Percentiles rank a stretch among this genome's conserved stretches.
These are phyloP conservation scores for Coniochaeta sp. DNA, from an alignment of 2,329 filamentous ascomycete species.

Conservation along the genomic window DNA sequence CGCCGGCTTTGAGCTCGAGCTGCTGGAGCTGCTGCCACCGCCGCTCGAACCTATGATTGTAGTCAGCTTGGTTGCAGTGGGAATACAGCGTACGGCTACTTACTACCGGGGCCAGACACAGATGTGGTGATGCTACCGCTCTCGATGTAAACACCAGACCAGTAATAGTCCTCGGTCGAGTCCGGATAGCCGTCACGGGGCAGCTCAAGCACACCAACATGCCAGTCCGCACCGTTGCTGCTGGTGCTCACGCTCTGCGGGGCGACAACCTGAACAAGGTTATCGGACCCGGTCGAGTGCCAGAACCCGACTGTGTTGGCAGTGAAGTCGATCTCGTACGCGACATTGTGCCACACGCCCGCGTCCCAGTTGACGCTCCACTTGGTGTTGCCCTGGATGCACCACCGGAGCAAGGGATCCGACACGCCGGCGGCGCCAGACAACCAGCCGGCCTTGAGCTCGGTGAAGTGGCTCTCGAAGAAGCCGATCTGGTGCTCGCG, in stretches of 20 bases:
- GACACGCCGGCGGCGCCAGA: slow-evolving; percentile 26
- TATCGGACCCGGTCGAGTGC: slow-evolving; percentile 53
- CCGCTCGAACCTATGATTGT: not conserved
- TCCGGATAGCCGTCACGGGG: slow-evolving; percentile 43
- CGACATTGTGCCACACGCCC: slow-evolving; percentile 63
- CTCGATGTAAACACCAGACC: slow-evolving; percentile 62
- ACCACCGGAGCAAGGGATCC: slow-evolving; percentile 50
- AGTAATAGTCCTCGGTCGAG: slow-evolving; percentile 55
- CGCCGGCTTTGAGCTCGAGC: not conserved
- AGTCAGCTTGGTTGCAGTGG: not conserved
- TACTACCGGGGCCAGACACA: slow-evolving; percentile 6
- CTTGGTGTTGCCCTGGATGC: slow-evolving; percentile 45
- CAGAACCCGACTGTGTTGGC: slow-evolving; percentile 54
- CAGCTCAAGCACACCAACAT: slow-evolving; percentile 58
- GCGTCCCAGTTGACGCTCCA: slow-evolving; percentile 52
- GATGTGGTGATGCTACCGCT: slow-evolving; percentile 27
- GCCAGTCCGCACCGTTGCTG: slow-evolving; percentile 61
- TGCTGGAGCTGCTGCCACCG: not conserved
- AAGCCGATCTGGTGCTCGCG: slow-evolving; percentile 55
- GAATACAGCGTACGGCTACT: not conserved
- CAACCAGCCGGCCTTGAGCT: slow-evolving; percentile 58
- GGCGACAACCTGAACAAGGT: slow-evolving; percentile 46
- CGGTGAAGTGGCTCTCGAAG: slow-evolving; percentile 62
- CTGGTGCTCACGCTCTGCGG: slow-evolving; percentile 49
- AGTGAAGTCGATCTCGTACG: slow-evolving; percentile 61